phyloP scores from a whole-genome alignment of 176 grass and related monocot genomes.

The Aegilops tauschii region DNA sequence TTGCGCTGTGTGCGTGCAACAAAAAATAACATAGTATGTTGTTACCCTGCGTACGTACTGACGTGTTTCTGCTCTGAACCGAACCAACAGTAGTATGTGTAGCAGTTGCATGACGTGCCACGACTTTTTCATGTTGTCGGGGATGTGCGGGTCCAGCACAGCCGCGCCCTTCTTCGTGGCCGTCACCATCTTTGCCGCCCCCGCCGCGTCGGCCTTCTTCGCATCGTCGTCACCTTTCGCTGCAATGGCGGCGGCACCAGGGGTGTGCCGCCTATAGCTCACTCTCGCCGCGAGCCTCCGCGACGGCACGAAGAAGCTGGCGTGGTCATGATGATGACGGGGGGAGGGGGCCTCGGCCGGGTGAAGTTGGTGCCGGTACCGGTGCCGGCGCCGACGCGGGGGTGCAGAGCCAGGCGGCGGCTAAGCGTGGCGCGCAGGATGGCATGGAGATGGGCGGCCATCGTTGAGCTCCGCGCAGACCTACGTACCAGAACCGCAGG shows the following conservation, averaged over 20 bases:
- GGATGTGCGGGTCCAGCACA: slow-evolving; percentile 27
- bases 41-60: too few species aligned
- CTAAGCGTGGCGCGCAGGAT: too few species aligned
- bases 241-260: too few species aligned
- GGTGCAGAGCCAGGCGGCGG: background rate
- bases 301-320: background rate
- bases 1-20: slow-evolving; percentile 42
- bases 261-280: background rate
- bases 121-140: slow-evolving; percentile 43
- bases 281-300: slow-evolving; percentile 42
- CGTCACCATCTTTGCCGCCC: slow-evolving; percentile 43
- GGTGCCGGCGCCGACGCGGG: background rate
- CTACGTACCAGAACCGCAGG: too few species aligned
- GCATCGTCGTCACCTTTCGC: background rate
- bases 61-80: background rate
- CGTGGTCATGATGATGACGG: background rate
- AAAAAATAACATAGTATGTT: background rate
- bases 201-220: background rate
- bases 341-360: background rate
- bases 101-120: slow-evolving; percentile 86
- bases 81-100: background rate
- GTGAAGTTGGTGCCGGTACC: background rate
- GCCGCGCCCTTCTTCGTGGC: slow-evolving; percentile 75
- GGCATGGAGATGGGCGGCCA: background rate
- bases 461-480: background rate